Evolutionary conservation across 2,329 filamentous ascomycete genomes (phyloP).

Genomic region (Zarea fungicola): DNA sequence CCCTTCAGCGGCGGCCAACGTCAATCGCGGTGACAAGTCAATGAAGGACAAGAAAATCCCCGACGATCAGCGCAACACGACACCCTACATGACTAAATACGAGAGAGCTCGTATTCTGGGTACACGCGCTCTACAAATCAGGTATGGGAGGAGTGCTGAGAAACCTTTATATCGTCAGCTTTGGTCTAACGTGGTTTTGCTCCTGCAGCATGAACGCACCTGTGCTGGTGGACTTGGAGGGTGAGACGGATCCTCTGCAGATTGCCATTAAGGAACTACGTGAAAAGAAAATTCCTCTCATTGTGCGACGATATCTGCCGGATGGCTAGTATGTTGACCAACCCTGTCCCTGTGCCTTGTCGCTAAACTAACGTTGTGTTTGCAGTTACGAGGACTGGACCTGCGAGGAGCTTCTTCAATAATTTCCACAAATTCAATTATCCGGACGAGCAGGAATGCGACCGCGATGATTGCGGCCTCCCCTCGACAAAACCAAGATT

Average conservation of each 20-base stretch:
- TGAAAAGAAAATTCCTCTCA: conserved; percentile 97
- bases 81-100: conserved; percentile 99
- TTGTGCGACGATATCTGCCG: conserved; percentile 90
- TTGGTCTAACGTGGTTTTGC: conserved; percentile 17
- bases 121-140: conserved; percentile 91
- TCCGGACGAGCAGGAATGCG: background rate
- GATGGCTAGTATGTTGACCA: conserved; percentile 91
- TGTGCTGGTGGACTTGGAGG: conserved; percentile 91
- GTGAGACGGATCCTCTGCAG: conserved; percentile 94
- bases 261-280: conserved; percentile 96
- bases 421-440: conserved; percentile 19
- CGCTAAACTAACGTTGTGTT: conserved; percentile 17
- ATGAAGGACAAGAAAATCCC: conserved; percentile 83
- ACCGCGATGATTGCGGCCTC: background rate
- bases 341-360: background rate
- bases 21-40: conserved; percentile 49
- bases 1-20: conserved; percentile 53
- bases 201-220: conserved; percentile 90
- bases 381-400: conserved; percentile 98
- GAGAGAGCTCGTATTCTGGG: conserved; percentile 90
- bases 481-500: background rate
- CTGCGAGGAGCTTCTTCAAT: conserved; percentile 84
- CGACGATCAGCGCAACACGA: conserved; percentile 82
- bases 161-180: background rate
- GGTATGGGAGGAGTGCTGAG: conserved; percentile 47